Conservation (phyloP, 345 rosid genomes). For the Iberis pinnata region DNA sequence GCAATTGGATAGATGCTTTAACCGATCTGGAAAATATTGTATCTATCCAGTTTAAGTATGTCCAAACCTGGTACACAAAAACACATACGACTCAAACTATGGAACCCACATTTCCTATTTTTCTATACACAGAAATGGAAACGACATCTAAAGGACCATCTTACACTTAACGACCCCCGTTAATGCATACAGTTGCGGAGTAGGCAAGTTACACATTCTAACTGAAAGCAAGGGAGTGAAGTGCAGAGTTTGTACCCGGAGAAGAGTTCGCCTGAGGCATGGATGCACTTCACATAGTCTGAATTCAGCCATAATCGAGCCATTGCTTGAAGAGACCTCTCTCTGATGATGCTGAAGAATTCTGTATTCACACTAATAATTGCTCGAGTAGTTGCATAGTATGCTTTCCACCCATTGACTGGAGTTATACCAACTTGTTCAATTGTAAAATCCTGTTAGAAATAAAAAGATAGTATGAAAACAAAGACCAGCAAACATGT, state of each 20-base stretch:
- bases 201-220: too few relatives aligned
- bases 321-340: slow-evolving; percentile 69
- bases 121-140: too few relatives aligned
- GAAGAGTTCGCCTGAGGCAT: slow-evolving; percentile 68
- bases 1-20: slow-evolving; percentile 16
- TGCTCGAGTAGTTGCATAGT: slow-evolving; percentile 92
- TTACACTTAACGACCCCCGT: too few relatives aligned
- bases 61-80: too few relatives aligned
- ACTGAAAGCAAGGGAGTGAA: slow-evolving; percentile 6
- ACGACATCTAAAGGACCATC: too few relatives aligned
- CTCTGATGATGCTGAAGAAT: slow-evolving; percentile 78
- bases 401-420: slow-evolving; percentile 91
- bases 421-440: slow-evolving; percentile 83
- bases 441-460: slow-evolving; percentile 74
- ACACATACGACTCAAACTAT: slow-evolving; percentile 3
- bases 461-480: too few relatives aligned
- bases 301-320: slow-evolving; percentile 75
- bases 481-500: too few relatives aligned
- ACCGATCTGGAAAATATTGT: too few relatives aligned
- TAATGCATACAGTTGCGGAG: too few relatives aligned
- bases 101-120: not conserved
- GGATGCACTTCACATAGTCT: slow-evolving; percentile 91
- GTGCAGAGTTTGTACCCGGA: slow-evolving; percentile 59
- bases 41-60: too few relatives aligned
- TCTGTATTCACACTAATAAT: slow-evolving; percentile 71